Conservation (phyloP, 2,329 filamentous ascomycete genomes). For the Amauroascus niger region DNA sequence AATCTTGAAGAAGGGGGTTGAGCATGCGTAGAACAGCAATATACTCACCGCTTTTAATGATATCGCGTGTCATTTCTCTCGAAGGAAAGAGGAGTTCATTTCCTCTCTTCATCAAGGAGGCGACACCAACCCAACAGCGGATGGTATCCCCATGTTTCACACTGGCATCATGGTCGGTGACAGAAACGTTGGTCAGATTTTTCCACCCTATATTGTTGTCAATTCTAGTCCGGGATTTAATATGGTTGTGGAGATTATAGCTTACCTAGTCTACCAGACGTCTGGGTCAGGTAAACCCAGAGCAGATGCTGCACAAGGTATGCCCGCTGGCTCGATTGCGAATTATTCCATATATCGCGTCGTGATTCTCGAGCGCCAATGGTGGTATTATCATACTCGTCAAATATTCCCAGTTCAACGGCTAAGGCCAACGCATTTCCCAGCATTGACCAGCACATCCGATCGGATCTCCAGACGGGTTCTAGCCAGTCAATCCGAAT, state of each 20-base stretch:
- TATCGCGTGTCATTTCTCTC: slow-evolving; percentile 66
- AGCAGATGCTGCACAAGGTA: slow-evolving; percentile 33
- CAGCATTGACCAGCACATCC: slow-evolving; percentile 53
- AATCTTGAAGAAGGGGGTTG: slow-evolving; percentile 61
- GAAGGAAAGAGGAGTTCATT: slow-evolving; percentile 76
- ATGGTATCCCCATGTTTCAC: slow-evolving; percentile 28
- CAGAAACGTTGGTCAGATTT: slow-evolving; percentile 18
- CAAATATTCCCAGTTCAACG: slow-evolving; percentile 45
- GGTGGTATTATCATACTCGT: slow-evolving; percentile 39
- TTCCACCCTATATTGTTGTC: slow-evolving; percentile 23
- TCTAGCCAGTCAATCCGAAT: slow-evolving; percentile 48
- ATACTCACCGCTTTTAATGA: slow-evolving; percentile 73
- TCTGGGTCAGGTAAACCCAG: slow-evolving; percentile 44
- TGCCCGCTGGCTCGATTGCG: slow-evolving; percentile 26
- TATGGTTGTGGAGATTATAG: slow-evolving; percentile 38
- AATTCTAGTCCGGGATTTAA: slow-evolving; percentile 32
- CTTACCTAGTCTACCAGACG: slow-evolving; percentile 44
- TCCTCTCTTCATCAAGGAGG: slow-evolving; percentile 71
- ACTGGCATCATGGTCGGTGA: slow-evolving; percentile 17
- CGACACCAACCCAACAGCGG: slow-evolving; percentile 68
- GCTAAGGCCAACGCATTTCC: slow-evolving; percentile 46
- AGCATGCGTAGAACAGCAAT: slow-evolving; percentile 66
- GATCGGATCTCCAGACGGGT: slow-evolving; percentile 45
- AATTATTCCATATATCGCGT: slow-evolving; percentile 22
- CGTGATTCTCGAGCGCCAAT: slow-evolving; percentile 18